Percentiles rank a stretch among this genome's conserved stretches.
These are phyloP conservation scores for Rhizopogon vesiculosus DNA, from an alignment of 768 basidiomycete genomes.

Conservation along the genomic window DNA sequence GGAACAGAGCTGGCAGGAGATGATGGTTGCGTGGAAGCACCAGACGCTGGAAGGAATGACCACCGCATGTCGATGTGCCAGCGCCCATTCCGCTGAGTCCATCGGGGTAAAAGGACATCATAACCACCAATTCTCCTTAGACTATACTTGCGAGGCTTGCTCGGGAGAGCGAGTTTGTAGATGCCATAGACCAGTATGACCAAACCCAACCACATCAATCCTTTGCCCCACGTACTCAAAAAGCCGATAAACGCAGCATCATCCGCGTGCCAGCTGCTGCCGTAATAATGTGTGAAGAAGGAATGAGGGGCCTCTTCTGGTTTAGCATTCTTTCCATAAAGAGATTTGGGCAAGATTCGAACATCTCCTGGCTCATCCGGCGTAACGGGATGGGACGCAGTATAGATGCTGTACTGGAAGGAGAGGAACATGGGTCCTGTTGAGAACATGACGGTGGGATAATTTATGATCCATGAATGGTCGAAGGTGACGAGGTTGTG, in stretches of 20 bases:
- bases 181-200: slow-evolving; percentile 67
- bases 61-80: slow-evolving; percentile 69
- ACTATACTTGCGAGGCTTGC: slow-evolving; percentile 55
- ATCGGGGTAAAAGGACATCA: slow-evolving; percentile 73
- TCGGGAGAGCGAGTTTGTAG: slow-evolving; percentile 49
- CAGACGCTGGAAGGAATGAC: slow-evolving; percentile 43
- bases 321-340: slow-evolving; percentile 97
- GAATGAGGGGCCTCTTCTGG: slow-evolving; percentile 79
- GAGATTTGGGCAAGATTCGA: slow-evolving; percentile 88
- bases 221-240: slow-evolving; percentile 84
- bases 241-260: slow-evolving; percentile 98
- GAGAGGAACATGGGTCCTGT: slow-evolving; percentile 99
- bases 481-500: slow-evolving; percentile 90
- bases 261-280: slow-evolving; percentile 97
- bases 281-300: slow-evolving; percentile 97
- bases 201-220: slow-evolving; percentile 80
- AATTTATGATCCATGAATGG: slow-evolving; percentile 92
- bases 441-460: slow-evolving; percentile 99
- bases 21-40: slow-evolving; percentile 33
- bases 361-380: slow-evolving; percentile 58
- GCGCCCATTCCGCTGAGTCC: slow-evolving; percentile 64
- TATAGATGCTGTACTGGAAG: slow-evolving; percentile 86
- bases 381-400: slow-evolving; percentile 58
- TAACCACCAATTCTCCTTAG: slow-evolving; percentile 66
- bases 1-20: slow-evolving; percentile 45